These are phyloP conservation scores for Solanum pinnatisectum DNA, from an alignment of 257 asterid genomes.

Conservation along the genomic window DNA sequence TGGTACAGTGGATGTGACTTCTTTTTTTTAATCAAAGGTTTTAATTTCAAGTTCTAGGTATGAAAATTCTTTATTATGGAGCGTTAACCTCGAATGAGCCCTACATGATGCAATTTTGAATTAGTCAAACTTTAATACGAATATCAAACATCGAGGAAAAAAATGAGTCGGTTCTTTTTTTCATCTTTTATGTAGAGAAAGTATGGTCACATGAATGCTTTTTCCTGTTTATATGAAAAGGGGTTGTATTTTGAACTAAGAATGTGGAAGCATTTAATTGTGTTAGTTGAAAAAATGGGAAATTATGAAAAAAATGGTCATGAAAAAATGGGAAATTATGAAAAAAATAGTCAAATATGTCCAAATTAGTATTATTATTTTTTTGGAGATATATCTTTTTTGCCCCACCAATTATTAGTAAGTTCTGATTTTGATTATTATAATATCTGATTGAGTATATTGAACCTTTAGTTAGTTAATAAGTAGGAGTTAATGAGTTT, in stretches of 20 bases:
- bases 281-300: neutral
- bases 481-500: neutral
- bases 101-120: neutral
- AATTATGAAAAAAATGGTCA: neutral
- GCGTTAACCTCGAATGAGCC: neutral
- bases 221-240: neutral
- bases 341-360: neutral
- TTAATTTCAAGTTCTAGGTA: too few species aligned
- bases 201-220: neutral
- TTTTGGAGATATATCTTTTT: neutral
- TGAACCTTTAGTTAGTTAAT: neutral
- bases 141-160: fast-evolving
- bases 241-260: neutral
- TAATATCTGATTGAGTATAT: neutral
- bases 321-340: neutral
- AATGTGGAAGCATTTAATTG: neutral
- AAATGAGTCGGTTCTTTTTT: too few species aligned
- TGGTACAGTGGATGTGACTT: too few species aligned
- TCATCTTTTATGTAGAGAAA: neutral
- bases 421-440: neutral
- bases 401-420: neutral
- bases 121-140: too few species aligned
- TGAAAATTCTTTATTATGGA: neutral
- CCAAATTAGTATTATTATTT: neutral
- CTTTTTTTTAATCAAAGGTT: too few species aligned